Conservation (phyloP, 108 stramenopile species). For the Nitzschia sp. region DNA sequence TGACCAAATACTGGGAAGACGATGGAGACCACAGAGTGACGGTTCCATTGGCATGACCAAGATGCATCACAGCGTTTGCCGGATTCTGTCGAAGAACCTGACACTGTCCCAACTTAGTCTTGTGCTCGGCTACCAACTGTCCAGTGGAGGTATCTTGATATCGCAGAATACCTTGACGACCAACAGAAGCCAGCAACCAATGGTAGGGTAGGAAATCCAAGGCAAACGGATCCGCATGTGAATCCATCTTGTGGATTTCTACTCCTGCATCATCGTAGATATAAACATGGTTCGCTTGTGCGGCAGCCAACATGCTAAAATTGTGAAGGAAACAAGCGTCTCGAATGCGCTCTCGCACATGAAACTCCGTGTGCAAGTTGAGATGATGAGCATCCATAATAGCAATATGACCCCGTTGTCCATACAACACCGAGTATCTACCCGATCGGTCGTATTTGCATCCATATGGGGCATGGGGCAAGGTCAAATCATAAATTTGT, state of each 20-base stretch:
- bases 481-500: conserved; percentile 76
- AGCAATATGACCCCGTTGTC: conserved; percentile 74
- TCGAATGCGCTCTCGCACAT: conserved; percentile 77
- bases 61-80: conserved; percentile 86
- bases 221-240: conserved; percentile 78
- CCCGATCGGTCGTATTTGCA: conserved; percentile 83
- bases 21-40: conserved; percentile 97
- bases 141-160: conserved; percentile 98
- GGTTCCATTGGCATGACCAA: conserved; percentile 95
- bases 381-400: conserved; percentile 76
- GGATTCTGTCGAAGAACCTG: conserved; percentile 89
- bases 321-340: conserved; percentile 95
- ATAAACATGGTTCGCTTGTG: conserved; percentile 92
- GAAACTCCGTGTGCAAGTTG: conserved; percentile 65
- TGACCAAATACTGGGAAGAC: conserved; percentile 77
- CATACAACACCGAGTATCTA: conserved; percentile 55
- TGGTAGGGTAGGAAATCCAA: conserved; percentile 96
- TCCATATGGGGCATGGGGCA: conserved; percentile 64
- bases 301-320: conserved; percentile 89
- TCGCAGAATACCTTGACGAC: conserved; percentile 76
- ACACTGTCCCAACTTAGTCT: conserved; percentile 80
- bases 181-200: conserved; percentile 90
- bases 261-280: conserved; percentile 94
- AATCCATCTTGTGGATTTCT: conserved; percentile 90
- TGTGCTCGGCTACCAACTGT: conserved; percentile 74